phyloP scores from a whole-genome alignment of 129 eudicot species.

The Logfia minima region DNA sequence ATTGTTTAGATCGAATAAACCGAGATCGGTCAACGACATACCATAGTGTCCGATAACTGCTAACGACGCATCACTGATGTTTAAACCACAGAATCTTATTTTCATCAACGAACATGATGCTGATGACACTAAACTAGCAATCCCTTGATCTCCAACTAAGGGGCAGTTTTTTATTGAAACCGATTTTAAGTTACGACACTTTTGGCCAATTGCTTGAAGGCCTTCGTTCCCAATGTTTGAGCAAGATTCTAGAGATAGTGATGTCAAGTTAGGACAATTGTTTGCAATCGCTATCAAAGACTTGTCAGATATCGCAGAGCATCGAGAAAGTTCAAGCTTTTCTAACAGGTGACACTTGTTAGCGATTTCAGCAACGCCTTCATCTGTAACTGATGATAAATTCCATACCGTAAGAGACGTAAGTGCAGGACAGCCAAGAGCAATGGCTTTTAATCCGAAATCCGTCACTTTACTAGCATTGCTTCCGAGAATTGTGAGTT shows the following conservation, averaged over 20 bases:
- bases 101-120: constrained; percentile 44
- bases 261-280: constrained; percentile 61
- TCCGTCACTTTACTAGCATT: constrained; percentile 58
- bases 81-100: constrained; percentile 52
- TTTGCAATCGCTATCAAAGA: constrained; percentile 62
- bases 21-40: constrained; percentile 53
- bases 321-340: constrained; percentile 69
- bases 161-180: constrained; percentile 61
- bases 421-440: constrained; percentile 81
- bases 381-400: constrained; percentile 58
- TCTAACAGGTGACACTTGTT: constrained; percentile 55
- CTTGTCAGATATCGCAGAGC: constrained; percentile 61
- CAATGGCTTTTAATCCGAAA: constrained; percentile 67
- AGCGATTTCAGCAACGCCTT: constrained; percentile 70
- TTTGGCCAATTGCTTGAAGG: constrained; percentile 58
- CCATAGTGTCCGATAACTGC: constrained; percentile 86
- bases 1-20: constrained; percentile 46
- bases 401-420: constrained; percentile 68
- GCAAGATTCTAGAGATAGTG: constrained; percentile 68
- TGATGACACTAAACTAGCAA: constrained; percentile 60
- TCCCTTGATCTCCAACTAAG: constrained; percentile 69
- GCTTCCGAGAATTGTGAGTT: constrained; percentile 65
- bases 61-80: constrained; percentile 62
- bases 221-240: constrained; percentile 54
- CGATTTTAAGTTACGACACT: constrained; percentile 57